Percentiles rank a stretch among this genome's conserved stretches.
These are phyloP conservation scores for Elongisporangium senticosum DNA, from an alignment of 352 stramenopile species.

Conservation along the genomic window DNA sequence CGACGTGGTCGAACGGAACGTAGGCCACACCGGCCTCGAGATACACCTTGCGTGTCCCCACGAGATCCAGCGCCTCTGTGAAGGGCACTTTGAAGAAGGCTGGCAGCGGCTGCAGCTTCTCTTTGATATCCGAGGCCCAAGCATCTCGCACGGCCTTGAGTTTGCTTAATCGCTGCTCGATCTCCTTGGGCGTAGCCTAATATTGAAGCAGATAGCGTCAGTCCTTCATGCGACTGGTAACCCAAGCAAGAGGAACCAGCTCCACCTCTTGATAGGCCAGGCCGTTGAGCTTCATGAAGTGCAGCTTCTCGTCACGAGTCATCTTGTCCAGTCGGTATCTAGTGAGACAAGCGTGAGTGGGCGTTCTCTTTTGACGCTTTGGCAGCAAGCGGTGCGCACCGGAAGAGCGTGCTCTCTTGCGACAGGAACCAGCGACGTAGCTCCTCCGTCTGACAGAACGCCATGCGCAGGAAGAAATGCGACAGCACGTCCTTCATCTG, in stretches of 20 bases:
- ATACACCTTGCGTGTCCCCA: constrained; percentile 90
- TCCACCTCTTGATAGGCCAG: constrained; percentile 67
- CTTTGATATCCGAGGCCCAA: constrained; percentile 35
- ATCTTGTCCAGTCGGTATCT: constrained; percentile 87
- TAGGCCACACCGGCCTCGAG: constrained; percentile 93
- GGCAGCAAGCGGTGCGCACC: constrained; percentile 19
- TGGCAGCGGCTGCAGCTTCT: constrained; percentile 40
- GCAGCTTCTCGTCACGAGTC: constrained; percentile 78
- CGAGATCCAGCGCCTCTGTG: constrained; percentile 93
- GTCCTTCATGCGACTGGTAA: background rate
- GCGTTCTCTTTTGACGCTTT: background rate
- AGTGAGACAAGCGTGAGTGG: constrained; percentile 27
- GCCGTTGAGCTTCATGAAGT: constrained; percentile 85
- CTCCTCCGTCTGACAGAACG: constrained; percentile 97
- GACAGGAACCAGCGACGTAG: constrained; percentile 96
- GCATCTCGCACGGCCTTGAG: constrained; percentile 70
- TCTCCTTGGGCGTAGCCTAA: constrained; percentile 53
- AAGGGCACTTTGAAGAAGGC: constrained; percentile 97
- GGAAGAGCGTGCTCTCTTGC: constrained; percentile 94
- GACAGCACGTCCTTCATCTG: constrained; percentile 91
- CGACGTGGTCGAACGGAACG: constrained; percentile 92
- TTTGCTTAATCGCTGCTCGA: constrained; percentile 53
- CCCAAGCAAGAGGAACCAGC: background rate
- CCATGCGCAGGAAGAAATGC: constrained; percentile 97
- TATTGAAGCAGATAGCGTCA: background rate